A percentile compares a stretch with the other conserved stretches of the same genome.
These are phyloP conservation scores for Austroboletus eburneus DNA, from an alignment of 768 basidiomycete species.

Conservation along the genomic window DNA sequence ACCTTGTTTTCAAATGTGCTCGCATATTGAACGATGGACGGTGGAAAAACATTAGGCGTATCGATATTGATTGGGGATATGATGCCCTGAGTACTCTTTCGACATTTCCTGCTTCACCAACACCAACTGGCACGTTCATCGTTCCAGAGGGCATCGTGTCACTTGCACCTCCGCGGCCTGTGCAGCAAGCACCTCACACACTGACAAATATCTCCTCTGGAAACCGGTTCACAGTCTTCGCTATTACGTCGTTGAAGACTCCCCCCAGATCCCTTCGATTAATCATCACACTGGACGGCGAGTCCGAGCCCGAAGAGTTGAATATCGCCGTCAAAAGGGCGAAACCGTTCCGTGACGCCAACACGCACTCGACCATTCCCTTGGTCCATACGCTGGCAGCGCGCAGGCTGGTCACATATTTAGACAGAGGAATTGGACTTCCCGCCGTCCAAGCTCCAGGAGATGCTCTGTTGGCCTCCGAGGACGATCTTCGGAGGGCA, in stretches of 20 bases:
- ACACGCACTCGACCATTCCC: constrained; percentile 17
- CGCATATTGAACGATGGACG: constrained; percentile 49
- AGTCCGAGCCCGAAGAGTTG: constrained; percentile 12
- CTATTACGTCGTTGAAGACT: constrained; percentile 21
- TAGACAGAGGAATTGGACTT: constrained; percentile 35
- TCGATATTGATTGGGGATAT: constrained; percentile 48
- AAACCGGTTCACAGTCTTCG: constrained; percentile 33
- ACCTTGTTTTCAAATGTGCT: constrained; percentile 46
- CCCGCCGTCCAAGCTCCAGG: constrained; percentile 27
- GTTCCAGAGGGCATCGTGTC: constrained; percentile 15
- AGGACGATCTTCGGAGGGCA: constrained; percentile 38
- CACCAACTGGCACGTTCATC: constrained; percentile 10
- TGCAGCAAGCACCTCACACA: constrained; percentile 31
- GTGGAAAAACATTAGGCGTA: constrained; percentile 41
- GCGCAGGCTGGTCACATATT: constrained; percentile 47
- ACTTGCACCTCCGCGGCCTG: constrained; percentile 34
- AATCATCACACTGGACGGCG: constrained; percentile 25
- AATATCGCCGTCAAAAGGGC: constrained; percentile 21
- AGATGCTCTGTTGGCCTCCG: constrained; percentile 22
- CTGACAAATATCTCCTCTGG: constrained; percentile 33
- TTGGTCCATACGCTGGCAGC: constrained; percentile 55
- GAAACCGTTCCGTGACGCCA: constrained; percentile 22
- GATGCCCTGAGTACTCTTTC: neutral
- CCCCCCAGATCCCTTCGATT: constrained; percentile 29
- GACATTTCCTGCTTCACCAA: constrained; percentile 7